Evolutionary conservation across 345 rosid species (phyloP).

Genomic region (Erucastrum elatum): DNA sequence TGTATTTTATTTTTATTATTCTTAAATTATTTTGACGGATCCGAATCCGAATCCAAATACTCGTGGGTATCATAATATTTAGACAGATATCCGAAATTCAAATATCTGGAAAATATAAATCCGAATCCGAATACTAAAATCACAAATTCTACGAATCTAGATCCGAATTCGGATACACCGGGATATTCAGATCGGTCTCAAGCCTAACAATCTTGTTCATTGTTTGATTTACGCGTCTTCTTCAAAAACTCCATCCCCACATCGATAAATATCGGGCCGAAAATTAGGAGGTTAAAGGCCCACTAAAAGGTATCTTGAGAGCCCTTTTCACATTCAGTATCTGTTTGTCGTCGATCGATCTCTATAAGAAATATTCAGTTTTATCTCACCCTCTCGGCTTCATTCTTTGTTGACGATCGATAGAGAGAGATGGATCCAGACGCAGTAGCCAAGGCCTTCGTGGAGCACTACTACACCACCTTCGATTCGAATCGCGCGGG

Average conservation of each 20-base stretch:
- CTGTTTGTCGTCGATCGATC: not conserved
- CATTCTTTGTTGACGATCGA: not conserved
- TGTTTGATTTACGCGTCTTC: no score
- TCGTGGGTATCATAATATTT: no score
- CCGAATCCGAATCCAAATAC: no score
- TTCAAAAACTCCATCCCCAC: not conserved
- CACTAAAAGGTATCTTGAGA: not conserved
- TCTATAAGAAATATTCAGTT: not conserved
- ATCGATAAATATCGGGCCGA: not conserved
- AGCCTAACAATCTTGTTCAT: no score
- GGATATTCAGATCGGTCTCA: no score
- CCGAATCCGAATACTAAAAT: no score
- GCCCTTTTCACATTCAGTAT: not conserved
- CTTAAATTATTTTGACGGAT: no score
- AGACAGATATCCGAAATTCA: no score
- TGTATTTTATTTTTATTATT: no score
- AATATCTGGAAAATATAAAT: no score
- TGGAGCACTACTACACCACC: constrained; percentile 85
- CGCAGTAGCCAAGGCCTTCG: constrained; percentile 78
- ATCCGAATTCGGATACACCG: no score
- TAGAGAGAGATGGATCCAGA: constrained; percentile 71
- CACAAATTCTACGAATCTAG: no score
- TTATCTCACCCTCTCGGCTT: not conserved
- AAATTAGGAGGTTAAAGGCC: constrained; percentile 5
- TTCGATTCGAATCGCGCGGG: constrained; percentile 73